phyloP scores from a whole-genome alignment of 306 rosid species.

The Dryas alaskensis region DNA sequence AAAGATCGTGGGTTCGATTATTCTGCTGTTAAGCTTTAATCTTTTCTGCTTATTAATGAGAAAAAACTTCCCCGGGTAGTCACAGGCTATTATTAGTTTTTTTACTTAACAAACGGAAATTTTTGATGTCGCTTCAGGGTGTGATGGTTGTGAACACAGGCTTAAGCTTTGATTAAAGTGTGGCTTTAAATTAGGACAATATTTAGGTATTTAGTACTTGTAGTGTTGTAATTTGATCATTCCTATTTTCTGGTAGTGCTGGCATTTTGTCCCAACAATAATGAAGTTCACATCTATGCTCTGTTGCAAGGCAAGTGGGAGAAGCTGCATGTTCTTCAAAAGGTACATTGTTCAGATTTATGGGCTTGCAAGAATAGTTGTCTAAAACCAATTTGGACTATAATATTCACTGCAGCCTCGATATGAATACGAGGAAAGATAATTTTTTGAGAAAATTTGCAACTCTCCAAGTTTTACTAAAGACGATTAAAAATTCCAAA shows the following conservation, averaged over 20 bases:
- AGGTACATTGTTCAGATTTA: constrained; percentile 43
- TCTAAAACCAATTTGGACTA: neutral
- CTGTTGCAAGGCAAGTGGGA: constrained; percentile 90
- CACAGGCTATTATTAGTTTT: neutral
- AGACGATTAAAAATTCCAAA: neutral
- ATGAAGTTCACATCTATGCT: constrained; percentile 86
- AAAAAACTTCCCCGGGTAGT: neutral
- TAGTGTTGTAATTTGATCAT: constrained; percentile 4
- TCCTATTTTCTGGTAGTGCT: constrained; percentile 56
- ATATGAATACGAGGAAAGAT: neutral
- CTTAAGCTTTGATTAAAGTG: neutral
- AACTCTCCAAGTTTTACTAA: neutral
- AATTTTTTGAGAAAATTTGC: neutral
- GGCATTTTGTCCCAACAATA: constrained; percentile 87
- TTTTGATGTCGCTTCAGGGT: neutral
- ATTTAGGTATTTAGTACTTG: neutral
- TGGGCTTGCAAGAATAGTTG: neutral
- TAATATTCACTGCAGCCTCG: neutral
- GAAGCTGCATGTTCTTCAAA: constrained; percentile 83
- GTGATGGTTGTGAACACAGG: neutral
- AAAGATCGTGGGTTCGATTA: neutral
- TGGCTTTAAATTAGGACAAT: neutral
- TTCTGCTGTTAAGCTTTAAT: constrained; percentile 7
- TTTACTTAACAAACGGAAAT: neutral
- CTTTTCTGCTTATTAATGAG: neutral